These are phyloP conservation scores for Saksenaea vasiformis DNA, from an alignment of 371 early-diverging fungal genomes.

Conservation along the genomic window DNA sequence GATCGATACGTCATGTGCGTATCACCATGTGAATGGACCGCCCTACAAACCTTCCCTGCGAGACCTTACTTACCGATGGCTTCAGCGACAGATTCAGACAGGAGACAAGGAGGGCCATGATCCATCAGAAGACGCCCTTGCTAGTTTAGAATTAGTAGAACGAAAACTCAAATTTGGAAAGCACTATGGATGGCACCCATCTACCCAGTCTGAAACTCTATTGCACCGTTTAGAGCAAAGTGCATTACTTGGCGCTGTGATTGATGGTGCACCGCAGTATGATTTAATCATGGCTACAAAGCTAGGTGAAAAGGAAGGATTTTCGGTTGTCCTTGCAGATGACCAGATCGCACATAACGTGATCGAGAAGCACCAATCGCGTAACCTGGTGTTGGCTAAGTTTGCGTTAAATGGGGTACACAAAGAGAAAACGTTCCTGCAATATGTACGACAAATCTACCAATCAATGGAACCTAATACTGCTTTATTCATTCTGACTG, in stretches of 20 bases:
- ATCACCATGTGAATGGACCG: constrained; percentile 60
- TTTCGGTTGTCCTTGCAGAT: constrained; percentile 11
- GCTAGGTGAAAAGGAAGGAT: constrained; percentile 14
- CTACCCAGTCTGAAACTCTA: constrained; percentile 24
- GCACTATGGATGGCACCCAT: constrained; percentile 26
- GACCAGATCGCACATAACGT: constrained; percentile 16
- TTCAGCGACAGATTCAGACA: constrained; percentile 50
- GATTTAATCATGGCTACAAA: constrained; percentile 11
- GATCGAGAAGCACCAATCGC: constrained; percentile 17
- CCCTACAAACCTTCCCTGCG: constrained; percentile 60
- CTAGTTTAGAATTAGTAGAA: constrained; percentile 66
- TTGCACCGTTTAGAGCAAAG: constrained; percentile 16
- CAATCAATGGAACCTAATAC: constrained; percentile 25
- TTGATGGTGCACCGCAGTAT: constrained; percentile 15
- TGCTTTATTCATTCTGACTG: constrained; percentile 25
- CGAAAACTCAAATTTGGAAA: constrained; percentile 46
- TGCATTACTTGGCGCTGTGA: constrained; percentile 14
- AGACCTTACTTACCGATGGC: constrained; percentile 54
- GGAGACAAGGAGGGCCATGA: constrained; percentile 60
- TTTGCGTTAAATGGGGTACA: constrained; percentile 1
- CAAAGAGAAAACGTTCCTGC: constrained; percentile 2
- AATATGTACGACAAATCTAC: constrained; percentile 16
- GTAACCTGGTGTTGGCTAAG: constrained; percentile 6
- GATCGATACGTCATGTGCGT: constrained; percentile 71
- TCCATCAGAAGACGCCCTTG: constrained; percentile 69